These are phyloP conservation scores for Tetracladium marchalianum DNA, from an alignment of 495 filamentous ascomycete genomes.

Conservation along the genomic window DNA sequence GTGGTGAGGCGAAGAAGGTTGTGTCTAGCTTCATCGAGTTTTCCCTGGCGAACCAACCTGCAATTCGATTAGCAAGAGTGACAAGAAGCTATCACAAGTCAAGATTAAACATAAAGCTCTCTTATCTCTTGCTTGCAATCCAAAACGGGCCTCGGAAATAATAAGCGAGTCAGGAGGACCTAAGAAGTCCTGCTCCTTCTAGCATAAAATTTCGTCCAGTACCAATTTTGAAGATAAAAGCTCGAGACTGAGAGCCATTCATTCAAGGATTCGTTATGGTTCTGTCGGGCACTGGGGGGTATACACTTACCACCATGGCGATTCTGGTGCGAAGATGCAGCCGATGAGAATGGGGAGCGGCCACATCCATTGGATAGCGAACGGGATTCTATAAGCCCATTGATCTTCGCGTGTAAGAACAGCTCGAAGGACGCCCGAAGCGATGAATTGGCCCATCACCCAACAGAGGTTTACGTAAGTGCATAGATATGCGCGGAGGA, in stretches of 20 bases:
- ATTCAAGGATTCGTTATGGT: no score
- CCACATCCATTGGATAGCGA: slow-evolving; percentile 62
- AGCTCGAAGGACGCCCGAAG: slow-evolving; percentile 49
- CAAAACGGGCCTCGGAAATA: no score
- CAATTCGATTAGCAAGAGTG: no score
- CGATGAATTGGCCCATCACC: slow-evolving; percentile 58
- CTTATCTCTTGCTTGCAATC: no score
- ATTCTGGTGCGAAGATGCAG: slow-evolving; percentile 58
- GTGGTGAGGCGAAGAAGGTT: slow-evolving; percentile 49
- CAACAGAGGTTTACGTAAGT: slow-evolving; percentile 67
- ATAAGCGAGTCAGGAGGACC: no score
- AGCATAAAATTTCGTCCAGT: no score
- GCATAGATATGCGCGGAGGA: slow-evolving; percentile 54
- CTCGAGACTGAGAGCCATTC: no score
- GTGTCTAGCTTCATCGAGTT: slow-evolving; percentile 48
- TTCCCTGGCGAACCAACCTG: slow-evolving; percentile 61
- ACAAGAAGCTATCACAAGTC: no score
- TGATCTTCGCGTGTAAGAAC: slow-evolving; percentile 41
- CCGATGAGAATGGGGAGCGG: slow-evolving; percentile 54
- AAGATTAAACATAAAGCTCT: no score
- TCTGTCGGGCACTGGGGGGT: no score
- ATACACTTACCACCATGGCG: slow-evolving; percentile 53
- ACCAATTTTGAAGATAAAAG: no score
- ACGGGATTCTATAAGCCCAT: slow-evolving; percentile 47
- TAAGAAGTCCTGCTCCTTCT: no score